Evolutionary conservation across 140 eudicot species (phyloP), one percentile per base, ranked within the genome.

Genomic region (Ambrosia hybrid): DNA sequence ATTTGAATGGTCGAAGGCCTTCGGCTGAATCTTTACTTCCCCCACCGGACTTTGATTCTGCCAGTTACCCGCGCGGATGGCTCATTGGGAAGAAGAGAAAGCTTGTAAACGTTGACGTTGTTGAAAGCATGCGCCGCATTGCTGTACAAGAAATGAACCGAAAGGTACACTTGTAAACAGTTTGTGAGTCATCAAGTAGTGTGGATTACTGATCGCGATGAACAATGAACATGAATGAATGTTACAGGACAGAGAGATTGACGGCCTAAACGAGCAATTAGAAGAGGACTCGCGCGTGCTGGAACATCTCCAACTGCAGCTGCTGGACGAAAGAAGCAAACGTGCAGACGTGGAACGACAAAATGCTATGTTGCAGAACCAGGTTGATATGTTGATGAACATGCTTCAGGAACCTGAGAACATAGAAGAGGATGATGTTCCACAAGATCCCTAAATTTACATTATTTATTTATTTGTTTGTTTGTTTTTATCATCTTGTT

Each of bases 71-170:
- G 6, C 83, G 83, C 30, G 98, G 96, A 16, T 92, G 98, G 98
- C 87, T 89, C 34, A 72, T 87, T 9, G 96, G 98, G 37, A 89
- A 89, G 86, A 91, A 86, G 74, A 75, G 96, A 68, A 91, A 91
- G 81, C 96, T 91, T 9, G 96, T 91, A 17, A 91, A 91, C 37
- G 97, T 91, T 14, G 97, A 91, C 52, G 97, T 91, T 65, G 98
- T 92, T 43, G 98, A 92, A 81, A 92, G 92, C 70, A 92, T 89
- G 98, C 88, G 98, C 2, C 84, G 98, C 71, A 92, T 92, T 37
- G 98, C 98, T 0, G 88, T 89, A 9, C 98, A 92, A 82, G 97
- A 92, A 83, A 92, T 92, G 96, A 92, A 92, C 82, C 77, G 97
- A 82, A 91, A 91, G 92, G 97, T 91, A 64, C 41, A 58, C 65